Evolutionary conservation across 768 basidiomycete genomes (phyloP), one percentile per base, ranked within the genome.

Genomic region (Suillus hirtellus): DNA sequence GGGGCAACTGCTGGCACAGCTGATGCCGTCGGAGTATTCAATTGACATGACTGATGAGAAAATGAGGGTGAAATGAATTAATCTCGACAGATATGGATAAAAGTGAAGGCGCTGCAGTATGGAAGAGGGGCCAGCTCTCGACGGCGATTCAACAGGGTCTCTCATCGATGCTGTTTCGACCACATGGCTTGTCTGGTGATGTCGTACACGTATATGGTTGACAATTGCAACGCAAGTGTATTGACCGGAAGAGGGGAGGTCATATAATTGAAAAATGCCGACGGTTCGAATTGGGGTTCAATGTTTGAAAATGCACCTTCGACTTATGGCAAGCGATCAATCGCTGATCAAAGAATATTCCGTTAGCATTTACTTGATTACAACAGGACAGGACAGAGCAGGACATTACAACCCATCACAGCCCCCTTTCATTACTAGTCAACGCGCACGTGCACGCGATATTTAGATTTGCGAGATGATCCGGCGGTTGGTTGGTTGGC

Each of bases 21-120:
- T 56, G 37, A 55, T 55, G 52, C 34, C 21, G 37, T 40, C 37
- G 55, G 55, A 56, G 37, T 40, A 58, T 58, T 40, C 24, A 58
- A 19, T 42, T 42, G 55, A 2, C 24, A 10, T 42, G 17, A 19
- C 38, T 58, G 55, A 58, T 58, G 38, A 58, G 55, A 58, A 56
- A 54, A 55, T 7, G 19, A 35, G 34, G 10, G 53, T 54, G n/a
- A 35, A 55, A 55, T 40, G 38, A 38, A 40, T 56, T 21, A 15
- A 40, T 58, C 5, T 40, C 8, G 15, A 56, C 54, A 15, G 37
- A 56, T 56, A 40, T 40, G 38, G 55, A 17, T 54, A 56, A 53
- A 53, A 24, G 10, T 40, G 10, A 40, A 27, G 38, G 55, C 55
- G 55, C 21, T 38, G n/a, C 9, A 31, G 14, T 24, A 35, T 14